Percentiles rank a stretch among this genome's conserved stretches.
These are phyloP conservation scores for Auricularia sp. DNA, from an alignment of 768 basidiomycete genomes.

Conservation along the genomic window DNA sequence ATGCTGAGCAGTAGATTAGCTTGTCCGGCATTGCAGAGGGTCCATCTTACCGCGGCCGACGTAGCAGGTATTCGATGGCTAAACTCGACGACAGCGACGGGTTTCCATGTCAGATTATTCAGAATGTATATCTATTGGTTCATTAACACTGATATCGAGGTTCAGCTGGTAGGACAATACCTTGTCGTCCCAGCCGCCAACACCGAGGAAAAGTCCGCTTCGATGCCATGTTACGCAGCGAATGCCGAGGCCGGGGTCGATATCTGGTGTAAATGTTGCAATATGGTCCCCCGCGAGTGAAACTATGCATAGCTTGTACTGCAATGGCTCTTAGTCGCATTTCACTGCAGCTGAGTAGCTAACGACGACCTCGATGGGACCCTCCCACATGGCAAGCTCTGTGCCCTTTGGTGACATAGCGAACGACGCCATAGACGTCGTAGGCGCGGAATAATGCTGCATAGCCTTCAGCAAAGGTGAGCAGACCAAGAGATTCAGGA, in stretches of 20 bases:
- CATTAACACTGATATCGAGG: not conserved
- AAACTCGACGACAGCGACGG: constrained; percentile 52
- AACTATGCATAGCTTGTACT: constrained; percentile 73
- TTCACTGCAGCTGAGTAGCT: constrained; percentile 2
- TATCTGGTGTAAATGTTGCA: constrained; percentile 57
- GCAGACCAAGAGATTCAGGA: constrained; percentile 4
- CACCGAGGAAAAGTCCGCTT: constrained; percentile 66
- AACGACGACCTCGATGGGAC: constrained; percentile 59
- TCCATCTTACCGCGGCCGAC: not conserved
- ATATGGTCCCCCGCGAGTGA: constrained; percentile 55
- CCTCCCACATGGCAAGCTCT: constrained; percentile 74
- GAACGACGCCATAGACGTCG: constrained; percentile 59
- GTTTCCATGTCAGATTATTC: constrained; percentile 67
- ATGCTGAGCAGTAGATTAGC: constrained; percentile 32
- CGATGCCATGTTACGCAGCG: constrained; percentile 79
- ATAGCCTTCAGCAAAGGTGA: constrained; percentile 7
- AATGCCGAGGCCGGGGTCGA: constrained; percentile 79
- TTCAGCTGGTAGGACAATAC: constrained; percentile 24
- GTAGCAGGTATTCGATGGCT: constrained; percentile 41
- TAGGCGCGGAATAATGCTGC: constrained; percentile 79
- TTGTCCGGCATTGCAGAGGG: constrained; percentile 1
- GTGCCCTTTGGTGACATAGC: constrained; percentile 70
- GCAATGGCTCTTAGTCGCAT: not conserved
- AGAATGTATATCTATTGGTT: constrained; percentile 56
- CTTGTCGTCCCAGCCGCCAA: constrained; percentile 87